Evolutionary conservation across 345 rosid species (phyloP).

Genomic region (Luvunga scandens): DNA sequence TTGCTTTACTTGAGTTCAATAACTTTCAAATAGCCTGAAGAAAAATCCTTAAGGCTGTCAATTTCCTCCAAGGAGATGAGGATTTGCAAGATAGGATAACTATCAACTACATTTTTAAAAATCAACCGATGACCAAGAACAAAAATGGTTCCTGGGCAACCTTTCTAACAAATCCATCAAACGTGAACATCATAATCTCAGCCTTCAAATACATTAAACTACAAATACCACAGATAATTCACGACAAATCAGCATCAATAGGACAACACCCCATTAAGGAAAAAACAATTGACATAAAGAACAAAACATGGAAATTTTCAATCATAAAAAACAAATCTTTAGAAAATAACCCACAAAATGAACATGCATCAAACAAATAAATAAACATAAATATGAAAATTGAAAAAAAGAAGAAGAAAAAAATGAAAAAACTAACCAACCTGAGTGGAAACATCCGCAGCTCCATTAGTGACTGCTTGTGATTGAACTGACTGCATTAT

Average conservation of each 20-base stretch:
- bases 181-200: not conserved
- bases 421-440: not conserved
- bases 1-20: too few relatives aligned
- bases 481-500: constrained; percentile 25
- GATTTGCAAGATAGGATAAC: too few relatives aligned
- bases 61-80: not conserved
- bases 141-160: not conserved
- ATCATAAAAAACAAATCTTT: not conserved
- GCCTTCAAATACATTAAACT: not conserved
- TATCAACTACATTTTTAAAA: not conserved
- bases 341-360: too few relatives aligned
- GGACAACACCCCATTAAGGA: not conserved
- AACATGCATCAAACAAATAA: too few relatives aligned
- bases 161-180: not conserved
- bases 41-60: too few relatives aligned
- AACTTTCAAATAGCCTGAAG: too few relatives aligned
- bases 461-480: constrained; percentile 11
- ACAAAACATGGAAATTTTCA: not conserved
- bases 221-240: not conserved
- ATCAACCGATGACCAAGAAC: not conserved
- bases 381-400: not conserved
- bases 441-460: constrained; percentile 20
- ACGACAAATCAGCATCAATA: not conserved
- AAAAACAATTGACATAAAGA: not conserved
- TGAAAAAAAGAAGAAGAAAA: not conserved